Evolutionary conservation across 2,329 filamentous ascomycete genomes (phyloP), one percentile per base, ranked within the genome.

Genomic region (Orbilia ellipsospora): DNA sequence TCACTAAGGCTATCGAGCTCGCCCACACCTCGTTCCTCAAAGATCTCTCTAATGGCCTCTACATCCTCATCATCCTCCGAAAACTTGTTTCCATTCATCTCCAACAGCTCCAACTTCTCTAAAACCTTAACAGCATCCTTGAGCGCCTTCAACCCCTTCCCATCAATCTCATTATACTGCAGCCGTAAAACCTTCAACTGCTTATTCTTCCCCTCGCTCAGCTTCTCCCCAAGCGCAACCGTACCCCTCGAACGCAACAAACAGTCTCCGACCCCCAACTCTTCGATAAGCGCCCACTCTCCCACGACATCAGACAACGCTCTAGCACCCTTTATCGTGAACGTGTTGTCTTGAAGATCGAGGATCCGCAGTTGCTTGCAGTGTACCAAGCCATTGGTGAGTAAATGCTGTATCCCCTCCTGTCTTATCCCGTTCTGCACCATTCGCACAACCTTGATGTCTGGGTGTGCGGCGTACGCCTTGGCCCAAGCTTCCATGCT

Each of bases 331-430:
- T 87, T 86, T 45, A 90, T 83, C 8, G 94, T 98, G 82, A 98
- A 98, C 0, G 95, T 98, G 84, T 99, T 99, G 84, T 99, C 95
- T 83, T 99, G 94, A 77, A 99, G 85, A 84, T 99, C 95, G 63
- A 99, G 84, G 13, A 93, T 87, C 81, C 90, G 86, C 66, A 99
- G 86, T 52, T 85, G 84, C 36, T 85, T 86, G 60, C 92, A 88
- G 80, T 92, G 87, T 78, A 86, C 88, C 63, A 99, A 86, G 77
- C 95, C 95, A 63, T 94, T 86, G 75, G 88, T 89, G 78, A 99
- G 85, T 68, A 99, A 85, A 78, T 90, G 87, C 56, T 90, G 90
- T 80, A 98, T 95, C 75, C 95, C 95, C 83, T 98, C 93, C 81
- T 94, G 92, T 51, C 95, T 88, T 79, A 99, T 99, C 62, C 95